Evolutionary conservation across 805 yeast species (phyloP), one percentile per base, ranked within the genome.

Genomic region (Metschnikowia similis): DNA sequence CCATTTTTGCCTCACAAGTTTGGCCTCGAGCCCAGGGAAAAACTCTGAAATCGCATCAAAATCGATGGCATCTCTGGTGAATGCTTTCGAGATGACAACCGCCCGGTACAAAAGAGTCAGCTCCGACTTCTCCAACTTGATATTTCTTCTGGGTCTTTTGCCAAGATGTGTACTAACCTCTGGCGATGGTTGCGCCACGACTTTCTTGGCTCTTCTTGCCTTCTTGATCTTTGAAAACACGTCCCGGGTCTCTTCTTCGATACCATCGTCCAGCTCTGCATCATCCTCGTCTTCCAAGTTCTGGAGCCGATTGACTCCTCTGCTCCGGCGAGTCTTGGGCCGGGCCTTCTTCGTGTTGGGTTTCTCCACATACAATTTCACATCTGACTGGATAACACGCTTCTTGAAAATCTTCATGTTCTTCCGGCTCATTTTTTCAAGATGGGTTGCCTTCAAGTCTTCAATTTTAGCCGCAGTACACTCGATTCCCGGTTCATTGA

Each of bases 61-160:
- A 51, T 82, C 83, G 35, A 87, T 84, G 6, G 69, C 66, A 13
- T 80, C 80, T 40, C 79, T 74, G 14, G 63, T 62, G 36, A 86
- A 75, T 13, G 90, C 78, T 53, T 84, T 83, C 4, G 85, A 79
- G 16, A 88, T 83, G 10, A 86, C 81, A 11, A 85, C 85, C 2
- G 84, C 77, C 52, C 88, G 75, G 56, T 82, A 79, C 36, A 89
- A 69, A 2, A 74, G 69, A 21, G 83, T 77, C 1, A 80, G 72
- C 51, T 85, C 85, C 5, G 70, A 56, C 41, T 72, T 70, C 30
- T 70, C 73, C 50, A 74, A 65, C 47, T 60, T 63, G 45, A 54
- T 54, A 34, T 44, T 58, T 34, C 60, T 44, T 28, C 62, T 47
- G 8, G 60, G 48, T 26, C 59, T 49, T 32, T 57, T 53, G 13